phyloP scores from a whole-genome alignment of 805 yeast genomes.

The Novakomyces olei region DNA sequence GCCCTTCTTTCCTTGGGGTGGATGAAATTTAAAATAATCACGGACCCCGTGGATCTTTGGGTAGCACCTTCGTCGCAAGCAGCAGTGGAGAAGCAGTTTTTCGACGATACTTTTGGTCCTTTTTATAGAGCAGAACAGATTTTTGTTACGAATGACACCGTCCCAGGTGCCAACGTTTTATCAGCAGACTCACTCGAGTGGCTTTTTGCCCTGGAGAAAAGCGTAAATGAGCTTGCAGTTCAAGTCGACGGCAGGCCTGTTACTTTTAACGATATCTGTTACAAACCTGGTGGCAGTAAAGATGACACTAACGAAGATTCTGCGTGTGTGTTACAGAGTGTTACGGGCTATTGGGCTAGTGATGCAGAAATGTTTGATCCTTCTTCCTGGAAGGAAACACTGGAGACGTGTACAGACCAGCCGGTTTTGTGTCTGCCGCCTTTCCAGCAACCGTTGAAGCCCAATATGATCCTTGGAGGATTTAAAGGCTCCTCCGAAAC shows the following conservation, averaged over 20 bases:
- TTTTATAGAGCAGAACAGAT: constrained; percentile 77
- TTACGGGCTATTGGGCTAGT: constrained; percentile 71
- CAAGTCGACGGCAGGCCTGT: constrained; percentile 7
- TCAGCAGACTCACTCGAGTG: constrained; percentile 50
- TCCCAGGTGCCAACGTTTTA: constrained; percentile 28
- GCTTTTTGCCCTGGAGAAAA: constrained; percentile 69
- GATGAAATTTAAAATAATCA: constrained; percentile 36
- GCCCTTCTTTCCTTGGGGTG: constrained; percentile 31
- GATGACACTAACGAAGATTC: no score
- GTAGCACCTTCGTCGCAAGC: constrained; percentile 61
- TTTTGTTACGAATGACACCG: constrained; percentile 46
- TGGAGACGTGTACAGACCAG: constrained; percentile 42
- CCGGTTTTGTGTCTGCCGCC: constrained; percentile 82
- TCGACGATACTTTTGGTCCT: constrained; percentile 70
- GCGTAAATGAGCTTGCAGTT: constrained; percentile 21
- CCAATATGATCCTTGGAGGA: constrained; percentile 49
- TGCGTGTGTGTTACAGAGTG: constrained; percentile 64
- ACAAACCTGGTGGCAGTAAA: constrained; percentile 62
- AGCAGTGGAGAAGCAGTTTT: constrained; percentile 39
- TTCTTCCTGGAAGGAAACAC: constrained; percentile 30
- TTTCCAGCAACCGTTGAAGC: constrained; percentile 74
- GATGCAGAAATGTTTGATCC: constrained; percentile 28
- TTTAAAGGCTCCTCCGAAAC: constrained; percentile 13
- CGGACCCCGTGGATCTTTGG: constrained; percentile 71
- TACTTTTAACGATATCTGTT: constrained; percentile 34